These are phyloP conservation scores for Lyophyllum semitale DNA, from an alignment of 768 basidiomycete species.

Conservation along the genomic window DNA sequence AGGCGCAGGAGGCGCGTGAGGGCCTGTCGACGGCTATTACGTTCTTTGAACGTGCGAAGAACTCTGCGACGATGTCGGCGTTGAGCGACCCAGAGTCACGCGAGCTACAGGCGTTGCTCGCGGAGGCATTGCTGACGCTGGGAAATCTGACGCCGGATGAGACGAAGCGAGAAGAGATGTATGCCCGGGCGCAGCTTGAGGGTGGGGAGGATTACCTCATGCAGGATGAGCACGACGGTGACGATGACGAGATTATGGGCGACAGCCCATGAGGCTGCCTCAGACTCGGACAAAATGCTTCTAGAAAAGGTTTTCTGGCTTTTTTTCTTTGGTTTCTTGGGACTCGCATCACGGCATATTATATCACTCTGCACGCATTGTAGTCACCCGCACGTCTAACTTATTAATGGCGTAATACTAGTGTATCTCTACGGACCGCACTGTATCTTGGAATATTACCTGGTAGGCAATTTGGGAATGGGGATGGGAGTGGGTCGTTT, in stretches of 20 bases:
- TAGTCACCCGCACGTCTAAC: not conserved
- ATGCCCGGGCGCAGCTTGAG: slow-evolving; percentile 50
- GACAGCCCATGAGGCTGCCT: slow-evolving; percentile 2
- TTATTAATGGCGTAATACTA: not conserved
- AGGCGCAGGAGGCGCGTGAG: slow-evolving; percentile 59
- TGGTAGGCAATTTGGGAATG: too few species aligned
- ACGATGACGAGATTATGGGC: slow-evolving; percentile 19
- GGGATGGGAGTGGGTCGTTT: too few species aligned
- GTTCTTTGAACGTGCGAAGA: slow-evolving; percentile 43
- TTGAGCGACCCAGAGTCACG: slow-evolving; percentile 18
- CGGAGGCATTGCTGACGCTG: slow-evolving; percentile 59
- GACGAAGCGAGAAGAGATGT: slow-evolving; percentile 50
- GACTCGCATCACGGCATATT: not conserved
- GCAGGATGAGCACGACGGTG: slow-evolving; percentile 26
- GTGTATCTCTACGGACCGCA: not conserved
- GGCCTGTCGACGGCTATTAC: slow-evolving; percentile 45
- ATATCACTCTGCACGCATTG: not conserved
- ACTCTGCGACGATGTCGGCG: slow-evolving; percentile 19
- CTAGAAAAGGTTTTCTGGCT: not conserved
- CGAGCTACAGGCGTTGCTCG: slow-evolving; percentile 40
- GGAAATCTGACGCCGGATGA: slow-evolving; percentile 58
- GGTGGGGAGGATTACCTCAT: slow-evolving; percentile 41
- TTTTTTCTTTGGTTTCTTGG: not conserved
- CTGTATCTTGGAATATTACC: not conserved
- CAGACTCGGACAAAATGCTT: not conserved